Base-by-base conservation (phyloP, 352 stramenopile species). In the Phytophthora ohioensis region DNA sequence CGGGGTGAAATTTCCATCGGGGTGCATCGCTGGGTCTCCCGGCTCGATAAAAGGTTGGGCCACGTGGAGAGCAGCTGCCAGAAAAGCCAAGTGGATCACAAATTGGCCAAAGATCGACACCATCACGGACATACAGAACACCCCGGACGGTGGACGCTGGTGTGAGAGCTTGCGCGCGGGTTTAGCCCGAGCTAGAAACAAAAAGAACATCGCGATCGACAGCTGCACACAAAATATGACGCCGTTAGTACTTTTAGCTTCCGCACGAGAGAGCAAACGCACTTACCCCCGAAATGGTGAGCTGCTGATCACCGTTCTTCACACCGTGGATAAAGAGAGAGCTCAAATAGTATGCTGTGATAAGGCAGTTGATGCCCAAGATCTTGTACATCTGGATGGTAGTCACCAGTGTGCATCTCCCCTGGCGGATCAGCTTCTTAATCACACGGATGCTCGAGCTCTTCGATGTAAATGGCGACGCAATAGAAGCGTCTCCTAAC, bases 351-450 rank as follows among this genome's bases (percentile, higher is more conserved):
- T 99, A 99, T 49, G 97, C 98, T 76, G 92, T 98, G 54, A 99
- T 98, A 7, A 99, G 78, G 72, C 98, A 99, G 81, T 99, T 99
- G 5, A 99, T 90, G 4, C 96, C 97, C 34, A 99, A 76, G 60
- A 99, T 99, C 79, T 99, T 97, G 82, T 99, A 99, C 88, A 98
- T 97, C 83, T 99, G 97, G 63, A 99, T 97, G 41, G 98, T 99
- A 12, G 96, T 99, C 7, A 99, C 97, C 7, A 99, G 80, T 30
- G 98, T 99, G 64, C 98, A 99, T 52, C 98, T 87, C 11, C 98
- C 98, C 69, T 99, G 98, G 45, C 98, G 94, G 46, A 99, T 91
- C 38, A 99, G 94, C 58, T 99, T 93, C 34, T 99, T 96, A 49
- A 90, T 93, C 13, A 87, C 85, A 73, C 89, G 89, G 59, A 97